Evolutionary conservation across 352 stramenopile genomes (phyloP), one percentile per base, ranked within the genome.

Genomic region (Phytophthora podocarpi): DNA sequence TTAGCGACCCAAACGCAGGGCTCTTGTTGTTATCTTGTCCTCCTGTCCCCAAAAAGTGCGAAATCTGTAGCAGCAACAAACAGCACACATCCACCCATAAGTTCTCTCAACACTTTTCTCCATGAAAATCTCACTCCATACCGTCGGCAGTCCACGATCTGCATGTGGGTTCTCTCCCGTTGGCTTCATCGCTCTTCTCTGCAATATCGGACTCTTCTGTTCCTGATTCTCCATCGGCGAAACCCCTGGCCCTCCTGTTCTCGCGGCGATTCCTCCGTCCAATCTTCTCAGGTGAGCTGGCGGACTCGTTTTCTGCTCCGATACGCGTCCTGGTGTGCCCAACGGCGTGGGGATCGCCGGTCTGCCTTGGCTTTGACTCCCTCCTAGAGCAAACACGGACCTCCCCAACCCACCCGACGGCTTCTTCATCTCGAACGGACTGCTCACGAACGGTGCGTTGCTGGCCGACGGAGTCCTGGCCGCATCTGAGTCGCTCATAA

Each of bases 121-220:
- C 26, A 32, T 27, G 13, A 20, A 34, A 16, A 13, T 12, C 30
- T 41, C 13, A 43, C 30, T 47, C 5, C 18, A 46, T 70, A 85
- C 76, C 64, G 54, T 66, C 15, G 74, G 67, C 10, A 82, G 31
- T 45, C 31, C 37, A 39, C 41, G 36, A 28, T 57, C 56, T 13
- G 34, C 26, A 6, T 37, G 48, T 37, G 28, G 10, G 7, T 60
- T 60, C 4, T 59, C 28, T 31, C 32, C 45, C 11, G 67, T 46
- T 1, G 73, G 51, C 39, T 78, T 76, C 21, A 59, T 60, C 3
- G 65, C 21, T 21, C 62, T 64, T 1, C 41, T 10, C 24, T 80
- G 72, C 34, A 64, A 21, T 7, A 56, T 10, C 0, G 52, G 57
- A 34, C 58, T 79, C 35, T 82, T 82, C 35, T 74, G 64, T 40